Evolutionary conservation across 2,329 filamentous ascomycete species (phyloP).

Genomic region (Orbilia brochopaga): DNA sequence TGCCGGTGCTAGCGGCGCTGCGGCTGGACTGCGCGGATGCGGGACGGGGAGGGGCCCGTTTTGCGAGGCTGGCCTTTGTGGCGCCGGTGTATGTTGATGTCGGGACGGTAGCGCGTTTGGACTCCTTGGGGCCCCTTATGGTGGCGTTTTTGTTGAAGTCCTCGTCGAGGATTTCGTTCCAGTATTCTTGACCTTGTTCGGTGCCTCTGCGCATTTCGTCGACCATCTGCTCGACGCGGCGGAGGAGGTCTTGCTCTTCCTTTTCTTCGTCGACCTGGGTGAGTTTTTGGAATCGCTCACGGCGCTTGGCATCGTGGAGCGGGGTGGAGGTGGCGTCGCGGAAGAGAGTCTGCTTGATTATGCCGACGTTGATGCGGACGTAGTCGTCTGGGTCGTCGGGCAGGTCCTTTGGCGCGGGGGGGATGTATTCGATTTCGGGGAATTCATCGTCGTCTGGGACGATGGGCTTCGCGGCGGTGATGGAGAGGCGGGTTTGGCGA

Average conservation of each 20-base stretch:
- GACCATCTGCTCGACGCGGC: slow-evolving; percentile 21
- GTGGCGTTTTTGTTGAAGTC: slow-evolving; percentile 6
- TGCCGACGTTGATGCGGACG: slow-evolving; percentile 66
- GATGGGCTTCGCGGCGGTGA: slow-evolving; percentile 66
- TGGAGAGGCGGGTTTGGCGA: slow-evolving; percentile 61
- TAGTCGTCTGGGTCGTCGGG: slow-evolving; percentile 74
- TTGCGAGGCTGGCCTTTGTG: slow-evolving; percentile 37
- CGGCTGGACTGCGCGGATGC: slow-evolving; percentile 22
- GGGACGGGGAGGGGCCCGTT: slow-evolving; percentile 21
- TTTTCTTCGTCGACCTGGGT: slow-evolving; percentile 23
- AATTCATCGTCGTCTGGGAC: slow-evolving; percentile 65
- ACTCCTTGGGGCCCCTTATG: slow-evolving; percentile 8
- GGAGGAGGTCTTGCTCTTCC: slow-evolving; percentile 31
- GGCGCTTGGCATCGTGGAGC: slow-evolving; percentile 17
- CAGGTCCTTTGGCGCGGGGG: slow-evolving; percentile 66
- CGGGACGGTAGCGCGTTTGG: background rate
- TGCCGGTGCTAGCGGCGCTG: slow-evolving; percentile 11
- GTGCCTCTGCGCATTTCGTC: slow-evolving; percentile 22
- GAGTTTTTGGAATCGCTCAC: slow-evolving; percentile 24
- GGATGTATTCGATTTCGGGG: slow-evolving; percentile 87
- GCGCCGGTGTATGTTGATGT: slow-evolving; percentile 12
- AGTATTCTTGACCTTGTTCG: slow-evolving; percentile 5
- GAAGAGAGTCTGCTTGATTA: slow-evolving; percentile 67
- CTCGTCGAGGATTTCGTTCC: slow-evolving; percentile 9
- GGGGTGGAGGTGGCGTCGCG: slow-evolving; percentile 65